Base-by-base conservation (phyloP, 345 rosid genomes). In the Salix arbutifolia region DNA sequence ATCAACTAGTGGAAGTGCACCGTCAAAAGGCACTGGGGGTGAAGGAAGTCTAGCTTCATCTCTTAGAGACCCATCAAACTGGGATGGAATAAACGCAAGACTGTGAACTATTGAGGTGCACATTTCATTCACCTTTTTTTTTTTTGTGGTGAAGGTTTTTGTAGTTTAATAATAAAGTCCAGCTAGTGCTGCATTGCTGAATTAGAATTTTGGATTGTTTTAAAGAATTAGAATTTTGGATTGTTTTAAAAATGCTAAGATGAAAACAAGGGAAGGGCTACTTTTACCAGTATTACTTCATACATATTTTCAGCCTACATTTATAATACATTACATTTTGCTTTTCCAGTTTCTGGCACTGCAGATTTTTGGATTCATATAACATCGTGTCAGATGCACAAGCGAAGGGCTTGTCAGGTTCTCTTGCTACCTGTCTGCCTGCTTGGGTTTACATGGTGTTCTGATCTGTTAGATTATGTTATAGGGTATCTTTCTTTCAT, bases 1-100 rank as follows among this genome's bases (percentile, higher is more conserved):
- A 76, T 80, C 66, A 28, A 72, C 52, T 42, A 81, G 77, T 28
- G 75, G 37, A 62, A 73, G 67, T 77, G 56, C 76, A 65, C 64
- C 53, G 8, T 74, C 74, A 65, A 72, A 77, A 74, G 69, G 40
- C 12, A 71, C 12, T 37, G 81, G 50, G 68, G 44, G 66, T 68
- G 64, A 69, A 74, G 71, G 69, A 74, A 78, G 8, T 75, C 80
- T 72, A 25, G 68, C 74, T 50, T 72, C 12, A 38, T n/a, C 83
- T 80, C 52, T 18, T n/a, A 42, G 69, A 65, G 78, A 80, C 28
- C 31, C 79, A 40, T 77, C 82, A 46, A 60, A 42, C 53, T 61
- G 8, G 46, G 77, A 83, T 72, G 78, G 76, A 73, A 67, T 86
- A 50, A 80, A 77, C 73, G 84, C 91, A 26, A 82, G 85, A 69